A percentile compares a stretch with the other conserved stretches of the same genome.
phyloP scores from a whole-genome alignment of 108 stramenopile species.

The Skeletonema grethae region DNA sequence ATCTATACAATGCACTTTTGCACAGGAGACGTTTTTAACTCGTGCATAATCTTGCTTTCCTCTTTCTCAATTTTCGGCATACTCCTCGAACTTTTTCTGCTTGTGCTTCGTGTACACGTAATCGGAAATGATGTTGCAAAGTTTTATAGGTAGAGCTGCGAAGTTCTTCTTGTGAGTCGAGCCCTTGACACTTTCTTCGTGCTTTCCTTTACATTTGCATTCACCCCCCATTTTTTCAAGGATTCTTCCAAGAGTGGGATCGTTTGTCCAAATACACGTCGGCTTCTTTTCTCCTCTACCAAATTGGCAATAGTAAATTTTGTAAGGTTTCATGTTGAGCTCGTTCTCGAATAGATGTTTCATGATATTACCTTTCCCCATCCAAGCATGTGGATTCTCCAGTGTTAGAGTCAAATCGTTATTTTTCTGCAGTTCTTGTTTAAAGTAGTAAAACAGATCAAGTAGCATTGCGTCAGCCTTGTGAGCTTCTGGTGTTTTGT shows the following conservation, averaged over 20 bases:
- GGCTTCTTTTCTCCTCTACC: constrained; percentile 37
- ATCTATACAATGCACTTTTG: no score
- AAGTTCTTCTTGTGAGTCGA: constrained; percentile 15
- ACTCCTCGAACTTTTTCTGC: constrained; percentile 23
- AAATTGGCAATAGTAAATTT: constrained; percentile 38
- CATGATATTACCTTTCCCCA: constrained; percentile 36
- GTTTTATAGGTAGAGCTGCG: constrained; percentile 32
- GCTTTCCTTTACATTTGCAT: constrained; percentile 21
- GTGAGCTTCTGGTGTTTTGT: constrained; percentile 16
- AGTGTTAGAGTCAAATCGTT: constrained; percentile 26
- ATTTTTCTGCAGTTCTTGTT: constrained; percentile 10
- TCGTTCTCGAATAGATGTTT: constrained; percentile 19
- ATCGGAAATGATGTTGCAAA: constrained; percentile 24
- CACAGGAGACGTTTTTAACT: no score
- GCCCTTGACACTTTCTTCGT: constrained; percentile 27
- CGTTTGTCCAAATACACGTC: constrained; percentile 39
- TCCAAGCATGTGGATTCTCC: constrained; percentile 31
- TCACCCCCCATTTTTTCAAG: constrained; percentile 24
- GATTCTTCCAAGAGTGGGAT: constrained; percentile 19
- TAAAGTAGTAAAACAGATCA: constrained; percentile 5
- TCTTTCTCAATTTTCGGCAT: no score
- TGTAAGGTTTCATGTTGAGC: constrained; percentile 9
- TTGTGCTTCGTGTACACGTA: constrained; percentile 33
- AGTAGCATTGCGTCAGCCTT: constrained; percentile 20
- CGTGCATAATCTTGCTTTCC: no score